Evolutionary conservation across 345 rosid species (phyloP).

Genomic region (Corchorus olitorius): DNA sequence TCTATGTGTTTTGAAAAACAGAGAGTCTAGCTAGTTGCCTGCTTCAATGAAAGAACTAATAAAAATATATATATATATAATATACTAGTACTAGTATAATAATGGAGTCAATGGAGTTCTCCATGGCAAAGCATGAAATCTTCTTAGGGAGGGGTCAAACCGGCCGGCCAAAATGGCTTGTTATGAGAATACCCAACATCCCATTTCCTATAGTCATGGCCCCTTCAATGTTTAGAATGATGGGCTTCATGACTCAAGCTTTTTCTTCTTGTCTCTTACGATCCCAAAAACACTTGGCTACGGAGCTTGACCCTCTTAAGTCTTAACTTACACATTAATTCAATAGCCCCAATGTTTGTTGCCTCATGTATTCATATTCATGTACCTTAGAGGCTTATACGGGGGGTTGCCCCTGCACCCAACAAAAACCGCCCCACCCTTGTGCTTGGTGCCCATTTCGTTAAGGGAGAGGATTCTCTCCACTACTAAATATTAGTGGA

Average conservation of each 20-base stretch:
- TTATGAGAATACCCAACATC: constrained; percentile 35
- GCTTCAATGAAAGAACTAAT: not conserved
- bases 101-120: constrained; percentile 16
- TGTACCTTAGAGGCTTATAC: not conserved
- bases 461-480: too few relatives aligned
- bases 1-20: not conserved
- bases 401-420: not conserved
- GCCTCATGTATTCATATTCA: not conserved
- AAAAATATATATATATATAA: too few relatives aligned
- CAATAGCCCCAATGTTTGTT: not conserved
- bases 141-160: not conserved
- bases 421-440: not conserved
- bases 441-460: not conserved
- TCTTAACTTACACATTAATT: not conserved
- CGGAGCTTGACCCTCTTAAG: not conserved
- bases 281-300: constrained; percentile 15
- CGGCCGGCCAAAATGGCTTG: constrained; percentile 29
- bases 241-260: constrained; percentile 8
- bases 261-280: constrained; percentile 22
- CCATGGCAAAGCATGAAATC: not conserved
- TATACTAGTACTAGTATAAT: not conserved
- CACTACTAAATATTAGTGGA: too few relatives aligned
- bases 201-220: constrained; percentile 39
- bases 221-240: constrained; percentile 26
- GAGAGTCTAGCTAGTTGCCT: not conserved